Base-by-base conservation (phyloP, 2,329 filamentous ascomycete species). In the Talaromyces sp. region DNA sequence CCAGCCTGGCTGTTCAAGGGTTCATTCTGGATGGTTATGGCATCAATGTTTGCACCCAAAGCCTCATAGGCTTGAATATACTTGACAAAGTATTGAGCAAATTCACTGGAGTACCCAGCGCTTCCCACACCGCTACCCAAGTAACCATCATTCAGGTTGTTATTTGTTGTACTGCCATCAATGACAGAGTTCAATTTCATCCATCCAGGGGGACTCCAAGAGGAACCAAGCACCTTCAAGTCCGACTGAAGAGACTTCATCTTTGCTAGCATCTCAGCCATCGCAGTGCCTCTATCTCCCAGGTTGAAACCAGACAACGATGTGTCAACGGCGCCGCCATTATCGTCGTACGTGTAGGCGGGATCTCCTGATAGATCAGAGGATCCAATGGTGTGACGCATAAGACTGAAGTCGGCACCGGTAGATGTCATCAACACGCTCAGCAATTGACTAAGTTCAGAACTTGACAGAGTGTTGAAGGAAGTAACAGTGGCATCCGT, bases 11-110 rank as follows among this genome's bases (percentile, higher is more conserved):
- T 64, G 8, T 64, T 51, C 7, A 64, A 45, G 7, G 62, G 62
- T 27, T 64, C 62, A 15, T 64, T 64, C 13, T 64, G 62, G 11
- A 64, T 29, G 2, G 62, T 64, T 11, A 64, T 64, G 19, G 62
- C 62, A 56, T 64, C 19, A 25, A 64, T 59, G n/a, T 43, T 59
- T 19, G 62, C 62, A 53, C 62, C 62, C 19, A 64, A 53, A 2
- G 43, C 34, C 17, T 53, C 40, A 22, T 64, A 64, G 15, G 62
- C 62, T 36, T 59, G 19, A 17, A 64, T 64, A 31, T 64, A 64
- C n/a, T 64, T 56, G 25, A 64, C 62, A 29, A 64, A 64, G 34
- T 64, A 64, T 6, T 59, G 53, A 15, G 62, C 62, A 59, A 64
- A 64, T 51, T 40, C 40, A 43, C 45, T 64, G 29, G 62, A 53